Conservation (phyloP, 73 alveolate species). For the Paramecium primaurelia region DNA sequence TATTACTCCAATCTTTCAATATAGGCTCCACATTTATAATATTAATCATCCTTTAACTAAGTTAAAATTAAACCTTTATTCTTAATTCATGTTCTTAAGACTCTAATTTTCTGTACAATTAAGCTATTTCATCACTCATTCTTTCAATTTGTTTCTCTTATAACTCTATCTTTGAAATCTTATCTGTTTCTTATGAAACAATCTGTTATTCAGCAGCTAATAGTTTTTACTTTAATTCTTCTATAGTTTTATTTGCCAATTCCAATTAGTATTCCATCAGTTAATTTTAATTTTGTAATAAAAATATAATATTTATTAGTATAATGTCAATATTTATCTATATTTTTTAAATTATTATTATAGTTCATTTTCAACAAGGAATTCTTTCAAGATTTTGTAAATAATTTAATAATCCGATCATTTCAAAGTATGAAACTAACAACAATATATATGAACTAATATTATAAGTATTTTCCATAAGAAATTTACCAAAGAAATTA, state of each 20-base stretch:
- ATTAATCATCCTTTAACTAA: neutral
- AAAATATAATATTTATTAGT: no score
- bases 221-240: neutral
- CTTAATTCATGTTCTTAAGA: neutral
- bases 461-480: no score
- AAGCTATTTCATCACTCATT: neutral
- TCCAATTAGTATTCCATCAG: constrained; percentile 38
- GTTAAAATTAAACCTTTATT: neutral
- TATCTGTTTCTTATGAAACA: neutral
- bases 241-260: constrained; percentile 25
- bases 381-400: no score
- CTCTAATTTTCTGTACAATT: neutral
- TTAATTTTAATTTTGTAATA: neutral
- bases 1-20: neutral
- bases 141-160: neutral
- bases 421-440: no score
- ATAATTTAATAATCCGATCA: no score
- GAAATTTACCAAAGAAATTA: no score
- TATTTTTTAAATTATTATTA: no score
- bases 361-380: no score
- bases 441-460: no score
- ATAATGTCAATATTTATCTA: no score
- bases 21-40: neutral
- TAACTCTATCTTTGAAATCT: neutral
- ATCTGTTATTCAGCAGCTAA: neutral